Percentiles rank a stretch among this genome's conserved stretches.
phyloP scores from a whole-genome alignment of 345 rosid genomes.

The Arabidopsis thaliana region DNA sequence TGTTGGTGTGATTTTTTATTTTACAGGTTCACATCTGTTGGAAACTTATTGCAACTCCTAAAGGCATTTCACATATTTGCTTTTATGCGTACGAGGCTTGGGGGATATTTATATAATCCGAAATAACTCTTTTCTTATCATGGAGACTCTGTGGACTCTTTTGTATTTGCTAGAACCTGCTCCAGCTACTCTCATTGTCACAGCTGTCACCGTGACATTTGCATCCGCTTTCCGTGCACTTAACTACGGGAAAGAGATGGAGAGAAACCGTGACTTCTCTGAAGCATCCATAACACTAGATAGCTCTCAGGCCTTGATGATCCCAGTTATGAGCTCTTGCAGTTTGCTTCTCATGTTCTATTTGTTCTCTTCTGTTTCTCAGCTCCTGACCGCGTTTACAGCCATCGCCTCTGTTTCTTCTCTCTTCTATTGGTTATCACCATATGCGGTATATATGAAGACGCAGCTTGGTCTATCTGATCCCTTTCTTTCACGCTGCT shows the following conservation, averaged over 20 bases:
- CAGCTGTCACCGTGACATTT: conserved; percentile 90
- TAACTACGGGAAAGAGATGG: conserved; percentile 96
- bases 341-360: conserved; percentile 97
- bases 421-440: conserved; percentile 81
- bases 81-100: conserved; percentile 22
- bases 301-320: conserved; percentile 90
- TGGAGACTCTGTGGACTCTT: conserved; percentile 93
- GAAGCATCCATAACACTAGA: conserved; percentile 90
- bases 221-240: conserved; percentile 94
- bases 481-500: conserved; percentile 84
- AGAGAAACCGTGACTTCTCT: conserved; percentile 78
- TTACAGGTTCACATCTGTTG: not conserved
- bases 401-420: conserved; percentile 91
- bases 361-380: conserved; percentile 90
- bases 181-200: conserved; percentile 75
- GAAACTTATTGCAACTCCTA: not conserved
- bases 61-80: not conserved
- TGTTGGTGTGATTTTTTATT: conserved; percentile 27
- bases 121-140: conserved; percentile 38
- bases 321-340: conserved; percentile 97
- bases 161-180: conserved; percentile 88
- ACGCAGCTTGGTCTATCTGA: conserved; percentile 75
- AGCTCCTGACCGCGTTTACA: conserved; percentile 85
- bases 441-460: conserved; percentile 63
- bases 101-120: conserved; percentile 21